These are phyloP conservation scores for Xylariaceae sp. DNA, from an alignment of 2,329 filamentous ascomycete species.

Conservation along the genomic window DNA sequence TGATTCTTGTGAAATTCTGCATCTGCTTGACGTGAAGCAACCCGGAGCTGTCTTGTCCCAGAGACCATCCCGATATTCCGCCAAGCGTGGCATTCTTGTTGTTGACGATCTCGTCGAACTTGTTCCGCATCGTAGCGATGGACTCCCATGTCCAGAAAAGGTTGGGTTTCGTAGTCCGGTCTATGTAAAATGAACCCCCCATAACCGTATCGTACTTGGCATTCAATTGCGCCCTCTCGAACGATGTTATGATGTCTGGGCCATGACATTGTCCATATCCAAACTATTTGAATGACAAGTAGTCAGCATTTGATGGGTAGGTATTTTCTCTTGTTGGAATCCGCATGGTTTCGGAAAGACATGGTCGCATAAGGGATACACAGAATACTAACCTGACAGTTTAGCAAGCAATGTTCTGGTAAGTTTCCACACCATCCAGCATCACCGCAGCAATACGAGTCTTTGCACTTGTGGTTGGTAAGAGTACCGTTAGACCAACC, in stretches of 20 bases:
- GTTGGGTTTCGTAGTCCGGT: slow-evolving; percentile 1
- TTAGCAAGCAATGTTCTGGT: background rate
- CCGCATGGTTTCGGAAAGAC: background rate
- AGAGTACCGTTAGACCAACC: slow-evolving; percentile 2
- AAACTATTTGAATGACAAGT: background rate
- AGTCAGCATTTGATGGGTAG: background rate
- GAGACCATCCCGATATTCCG: slow-evolving; percentile 50
- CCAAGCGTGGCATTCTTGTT: slow-evolving; percentile 37
- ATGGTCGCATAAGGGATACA: background rate
- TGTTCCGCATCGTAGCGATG: slow-evolving; percentile 41
- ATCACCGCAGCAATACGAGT: slow-evolving; percentile 2
- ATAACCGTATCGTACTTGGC: background rate
- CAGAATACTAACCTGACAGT: slow-evolving; percentile 4
- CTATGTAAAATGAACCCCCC: slow-evolving; percentile 12
- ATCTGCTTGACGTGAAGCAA: slow-evolving; percentile 42
- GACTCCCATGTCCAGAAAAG: slow-evolving; percentile 55
- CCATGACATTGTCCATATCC: slow-evolving; percentile 10
- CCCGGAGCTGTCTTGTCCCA: slow-evolving; percentile 44
- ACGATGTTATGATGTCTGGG: slow-evolving; percentile 11
- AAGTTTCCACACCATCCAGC: slow-evolving; percentile 5
- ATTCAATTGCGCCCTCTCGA: slow-evolving; percentile 6
- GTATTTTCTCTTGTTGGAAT: background rate
- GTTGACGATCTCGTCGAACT: slow-evolving; percentile 42
- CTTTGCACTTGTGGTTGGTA: slow-evolving; percentile 1
- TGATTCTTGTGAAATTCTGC: slow-evolving; percentile 2